phyloP scores from a whole-genome alignment of 148 eudicot genomes.

The Agrostemma githago region DNA sequence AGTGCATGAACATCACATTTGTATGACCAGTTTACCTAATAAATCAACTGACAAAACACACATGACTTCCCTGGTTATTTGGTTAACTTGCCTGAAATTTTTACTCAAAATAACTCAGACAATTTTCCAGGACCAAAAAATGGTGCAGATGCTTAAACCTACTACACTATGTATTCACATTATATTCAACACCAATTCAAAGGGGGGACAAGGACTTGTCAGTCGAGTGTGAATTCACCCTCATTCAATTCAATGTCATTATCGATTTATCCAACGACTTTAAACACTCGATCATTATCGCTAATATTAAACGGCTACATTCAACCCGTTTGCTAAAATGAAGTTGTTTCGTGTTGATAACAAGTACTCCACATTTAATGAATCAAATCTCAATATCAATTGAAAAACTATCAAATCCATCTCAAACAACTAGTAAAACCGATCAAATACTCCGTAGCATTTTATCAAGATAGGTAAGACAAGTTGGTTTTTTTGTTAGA shows the following conservation, averaged over 20 bases:
- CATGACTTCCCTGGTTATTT: background rate
- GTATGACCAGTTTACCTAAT: background rate
- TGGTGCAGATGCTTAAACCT: background rate
- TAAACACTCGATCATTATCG: too few relatives aligned
- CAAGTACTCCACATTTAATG: too few relatives aligned
- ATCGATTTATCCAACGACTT: too few relatives aligned
- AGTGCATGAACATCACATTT: conserved; percentile 16
- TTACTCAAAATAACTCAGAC: background rate
- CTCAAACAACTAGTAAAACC: too few relatives aligned
- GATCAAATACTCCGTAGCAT: too few relatives aligned
- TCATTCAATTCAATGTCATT: background rate
- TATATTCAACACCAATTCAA: background rate
- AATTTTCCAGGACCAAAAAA: background rate
- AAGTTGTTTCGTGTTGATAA: too few relatives aligned
- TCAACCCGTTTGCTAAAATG: too few relatives aligned
- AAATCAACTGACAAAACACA: background rate
- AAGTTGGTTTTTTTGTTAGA: too few relatives aligned
- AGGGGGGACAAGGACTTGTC: background rate
- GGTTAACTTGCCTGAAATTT: background rate
- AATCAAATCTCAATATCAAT: too few relatives aligned
- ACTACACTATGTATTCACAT: background rate
- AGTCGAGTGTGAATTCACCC: background rate
- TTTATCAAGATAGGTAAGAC: too few relatives aligned
- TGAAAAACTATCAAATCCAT: too few relatives aligned
- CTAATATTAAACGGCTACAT: too few relatives aligned